Conservation (phyloP, 1,139 yeast genomes). For the Torulaspora pretoriensis region DNA sequence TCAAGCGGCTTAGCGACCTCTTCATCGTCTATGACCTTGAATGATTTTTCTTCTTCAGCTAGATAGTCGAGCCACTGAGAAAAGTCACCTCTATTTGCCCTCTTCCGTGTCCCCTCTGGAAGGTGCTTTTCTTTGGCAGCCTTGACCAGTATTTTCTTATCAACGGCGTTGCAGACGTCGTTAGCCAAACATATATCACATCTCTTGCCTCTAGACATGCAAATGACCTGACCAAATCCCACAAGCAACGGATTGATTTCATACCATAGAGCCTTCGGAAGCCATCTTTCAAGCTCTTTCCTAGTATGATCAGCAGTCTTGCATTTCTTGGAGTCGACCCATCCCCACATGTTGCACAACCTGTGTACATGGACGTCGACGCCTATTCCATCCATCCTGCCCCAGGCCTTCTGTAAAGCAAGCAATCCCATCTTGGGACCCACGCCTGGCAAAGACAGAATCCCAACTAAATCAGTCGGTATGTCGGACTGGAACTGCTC, state of each 20-base stretch:
- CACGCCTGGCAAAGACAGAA: constrained; percentile 77
- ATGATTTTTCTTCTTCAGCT: constrained; percentile 6
- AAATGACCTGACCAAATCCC: constrained; percentile 89
- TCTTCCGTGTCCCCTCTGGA: background rate
- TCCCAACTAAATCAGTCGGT: constrained; percentile 62
- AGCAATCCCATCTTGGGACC: constrained; percentile 95
- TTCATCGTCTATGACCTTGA: constrained; percentile 5
- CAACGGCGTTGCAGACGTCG: constrained; percentile 26
- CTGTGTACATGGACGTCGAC: constrained; percentile 92
- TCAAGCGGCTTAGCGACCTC: constrained; percentile 3
- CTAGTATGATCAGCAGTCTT: constrained; percentile 76
- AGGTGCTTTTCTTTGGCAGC: background rate
- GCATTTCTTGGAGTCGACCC: constrained; percentile 54
- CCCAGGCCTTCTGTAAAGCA: constrained; percentile 79
- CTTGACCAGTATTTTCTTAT: constrained; percentile 9
- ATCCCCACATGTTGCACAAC: constrained; percentile 73
- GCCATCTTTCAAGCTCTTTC: constrained; percentile 63
- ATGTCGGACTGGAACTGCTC: constrained; percentile 60
- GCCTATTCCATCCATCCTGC: constrained; percentile 72
- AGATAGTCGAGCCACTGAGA: constrained; percentile 14
- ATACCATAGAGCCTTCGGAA: constrained; percentile 70
- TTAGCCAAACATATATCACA: constrained; percentile 62
- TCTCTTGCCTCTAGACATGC: constrained; percentile 65
- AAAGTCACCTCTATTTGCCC: constrained; percentile 15
- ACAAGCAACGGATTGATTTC: constrained; percentile 83